Evolutionary conservation across 768 basidiomycete species (phyloP).

Genomic region (Boletus vinaceobasis): DNA sequence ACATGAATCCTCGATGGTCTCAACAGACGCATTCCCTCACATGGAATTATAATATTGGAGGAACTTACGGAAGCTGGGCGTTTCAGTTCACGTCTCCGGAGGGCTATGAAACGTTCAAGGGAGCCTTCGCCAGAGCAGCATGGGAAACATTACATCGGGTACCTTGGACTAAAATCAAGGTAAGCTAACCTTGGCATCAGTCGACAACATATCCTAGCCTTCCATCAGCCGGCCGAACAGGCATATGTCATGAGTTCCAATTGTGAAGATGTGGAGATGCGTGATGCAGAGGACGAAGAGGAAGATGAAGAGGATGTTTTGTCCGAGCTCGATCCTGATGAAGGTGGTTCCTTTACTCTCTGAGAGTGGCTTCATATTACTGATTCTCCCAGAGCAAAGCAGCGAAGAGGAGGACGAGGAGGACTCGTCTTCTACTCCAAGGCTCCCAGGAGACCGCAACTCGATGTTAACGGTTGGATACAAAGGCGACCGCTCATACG

Average conservation of each 20-base stretch:
- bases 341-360: conserved; percentile 41
- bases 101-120: conserved; percentile 57
- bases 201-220: background rate
- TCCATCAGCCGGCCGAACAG: conserved; percentile 72
- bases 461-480: conserved; percentile 91
- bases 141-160: conserved; percentile 80
- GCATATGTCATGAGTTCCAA: conserved; percentile 74
- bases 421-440: conserved; percentile 35
- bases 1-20: conserved; percentile 73
- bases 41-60: conserved; percentile 75
- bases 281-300: conserved; percentile 66
- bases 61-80: conserved; percentile 73
- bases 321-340: conserved; percentile 61
- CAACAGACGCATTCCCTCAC: conserved; percentile 68
- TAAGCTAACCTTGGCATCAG: conserved; percentile 24
- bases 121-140: conserved; percentile 60
- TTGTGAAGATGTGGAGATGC: conserved; percentile 87
- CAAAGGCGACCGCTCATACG: conserved; percentile 92
- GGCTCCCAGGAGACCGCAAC: conserved; percentile 64
- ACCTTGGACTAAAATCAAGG: conserved; percentile 81
- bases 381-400: conserved; percentile 42
- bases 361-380: background rate
- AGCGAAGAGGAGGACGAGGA: conserved; percentile 39
- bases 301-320: conserved; percentile 77
- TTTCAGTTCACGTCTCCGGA: conserved; percentile 61